Evolutionary conservation across 352 stramenopile genomes (phyloP), one percentile per base, ranked within the genome.

Genomic region (Blastocystis sp.): DNA sequence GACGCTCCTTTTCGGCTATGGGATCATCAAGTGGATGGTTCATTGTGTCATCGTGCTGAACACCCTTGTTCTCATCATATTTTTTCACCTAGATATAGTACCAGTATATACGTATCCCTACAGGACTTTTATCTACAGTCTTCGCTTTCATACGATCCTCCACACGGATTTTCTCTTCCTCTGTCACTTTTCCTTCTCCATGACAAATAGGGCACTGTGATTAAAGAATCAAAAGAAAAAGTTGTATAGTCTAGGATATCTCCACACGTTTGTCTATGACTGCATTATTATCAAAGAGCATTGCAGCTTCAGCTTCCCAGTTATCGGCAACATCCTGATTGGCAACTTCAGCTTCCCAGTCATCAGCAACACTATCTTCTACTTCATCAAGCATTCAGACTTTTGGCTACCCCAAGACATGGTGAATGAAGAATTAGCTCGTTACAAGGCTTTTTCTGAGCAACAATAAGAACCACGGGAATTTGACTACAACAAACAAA

Each of bases 81-180:
- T 58, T 58, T 51, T 84, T 84, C 53, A 30, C 48, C 73, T 84
- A 66, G 19, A 64, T 22, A n/a, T 51, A n/a, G 54, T 27, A 24
- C 27, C 11, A 76, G 1, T 40, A 24, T 22, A 37, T 37, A 4
- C 0, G 58, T n/a, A 89, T n/a, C 44, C 19, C 1, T 27, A 79
- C 66, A 22, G 78, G 22, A 15, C 53, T 33, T 30, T 89, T 79
- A 19, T 42, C 33, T 13, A 15, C n/a, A n/a, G 56, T 5, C 54
- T 89, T 76, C 9, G 78, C 40, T 56, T 89, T 89, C 78, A 89
- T 89, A 9, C 78, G 27, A 48, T 89, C 78, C 54, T 89, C 78
- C 42, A 89, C 66, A 48, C 78, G 60, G 42, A 79, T 89, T 40
- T 76, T 79, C 40, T 76, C 66, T 40, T 89, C 78, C 44, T 76